Evolutionary conservation across 108 stramenopile genomes (phyloP).

Genomic region (Cyclotella kingstonii): DNA sequence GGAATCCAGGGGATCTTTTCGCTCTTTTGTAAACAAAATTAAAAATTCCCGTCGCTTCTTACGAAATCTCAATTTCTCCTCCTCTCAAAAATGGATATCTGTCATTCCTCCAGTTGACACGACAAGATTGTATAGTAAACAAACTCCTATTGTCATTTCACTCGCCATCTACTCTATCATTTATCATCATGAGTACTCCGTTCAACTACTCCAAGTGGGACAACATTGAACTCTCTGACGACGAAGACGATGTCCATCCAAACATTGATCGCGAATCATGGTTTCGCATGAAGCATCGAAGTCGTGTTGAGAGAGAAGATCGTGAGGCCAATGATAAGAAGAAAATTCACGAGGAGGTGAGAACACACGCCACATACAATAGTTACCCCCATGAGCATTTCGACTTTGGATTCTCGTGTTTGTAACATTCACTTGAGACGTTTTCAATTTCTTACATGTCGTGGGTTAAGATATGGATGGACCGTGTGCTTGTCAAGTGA

Average conservation of each 20-base stretch:
- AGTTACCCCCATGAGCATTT: no score
- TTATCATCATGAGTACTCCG: slow-evolving; percentile 74
- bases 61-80: no score
- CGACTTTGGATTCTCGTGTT: no score
- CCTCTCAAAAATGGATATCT: no score
- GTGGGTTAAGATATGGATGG: no score
- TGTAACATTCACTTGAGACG: no score
- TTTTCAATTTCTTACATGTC: no score
- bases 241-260: slow-evolving; percentile 98
- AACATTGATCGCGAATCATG: slow-evolving; percentile 98
- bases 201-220: slow-evolving; percentile 99
- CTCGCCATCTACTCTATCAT: neutral
- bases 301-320: slow-evolving; percentile 92
- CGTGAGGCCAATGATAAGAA: slow-evolving; percentile 86
- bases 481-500: no score
- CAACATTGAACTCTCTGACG: slow-evolving; percentile 95
- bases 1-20: no score
- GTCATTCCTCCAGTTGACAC: no score
- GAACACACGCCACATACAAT: neutral
- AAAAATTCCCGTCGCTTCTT: no score
- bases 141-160: neutral
- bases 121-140: neutral
- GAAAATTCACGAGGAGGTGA: slow-evolving; percentile 72
- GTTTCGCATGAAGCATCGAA: slow-evolving; percentile 94
- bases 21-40: no score